Base-by-base conservation (phyloP, 495 filamentous ascomycete species). In the Bacidia rubella region DNA sequence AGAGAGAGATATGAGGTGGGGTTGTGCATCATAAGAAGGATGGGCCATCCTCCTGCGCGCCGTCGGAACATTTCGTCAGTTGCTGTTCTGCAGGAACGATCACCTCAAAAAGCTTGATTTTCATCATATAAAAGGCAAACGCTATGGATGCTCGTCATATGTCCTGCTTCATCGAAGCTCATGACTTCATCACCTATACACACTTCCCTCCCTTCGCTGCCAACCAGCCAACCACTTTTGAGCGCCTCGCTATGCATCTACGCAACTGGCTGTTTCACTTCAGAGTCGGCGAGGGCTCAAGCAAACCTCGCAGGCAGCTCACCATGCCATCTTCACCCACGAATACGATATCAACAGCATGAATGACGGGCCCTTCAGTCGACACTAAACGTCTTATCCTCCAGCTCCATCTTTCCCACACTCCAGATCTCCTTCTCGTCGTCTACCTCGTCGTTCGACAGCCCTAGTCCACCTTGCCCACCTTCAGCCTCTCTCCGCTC, bases 341-440 rank as follows among this genome's bases (percentile, higher is more conserved):
- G 5, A 5, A 5, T 7, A 35, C 29, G 15, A 35, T 35, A 5
- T 7, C 29, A 35, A 5, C 29, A 35, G 29, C 15, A 35, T 35
- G 29, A 7, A 15, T 35, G 15, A 7, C 29, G 15, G 7, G 29
- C 29, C 5, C 7, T 15, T 44, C 41, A 44, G 20, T 44, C 41
- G 5, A 44, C 41, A 20, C 15, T 17, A 68, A 87, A 86, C 29
- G 74, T 65, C 24, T 73, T 76, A 44, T 78, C 76, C 38, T 84
- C 90, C 41, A 90, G 67, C 65, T 96, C 90, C 27, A 93, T 83
- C 71, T 82, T 89, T 3, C 93, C 92, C 47, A 98, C 83, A 60
- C 86, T 88, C 92, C 87, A 92, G 58, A 98, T 74, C 74, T 98
- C 92, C 72, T 79, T 85, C 70, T 94, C 82, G 70, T 98, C 92